Conservation (phyloP, 1,139 yeast species). For the Pichia sp. region DNA sequence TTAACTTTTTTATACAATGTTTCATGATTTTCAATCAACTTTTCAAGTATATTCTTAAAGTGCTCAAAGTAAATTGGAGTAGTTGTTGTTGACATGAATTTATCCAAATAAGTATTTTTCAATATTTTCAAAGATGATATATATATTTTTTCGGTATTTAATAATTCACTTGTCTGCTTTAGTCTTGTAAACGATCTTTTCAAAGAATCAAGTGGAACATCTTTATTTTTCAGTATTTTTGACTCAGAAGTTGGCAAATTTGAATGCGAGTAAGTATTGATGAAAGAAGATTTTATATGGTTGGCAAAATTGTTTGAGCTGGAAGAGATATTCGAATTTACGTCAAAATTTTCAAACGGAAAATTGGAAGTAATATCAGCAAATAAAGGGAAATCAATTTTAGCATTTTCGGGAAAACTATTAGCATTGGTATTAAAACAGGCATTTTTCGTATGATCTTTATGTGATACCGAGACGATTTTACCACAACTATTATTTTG, state of each 20-base stretch:
- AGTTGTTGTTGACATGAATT: constrained; percentile 22
- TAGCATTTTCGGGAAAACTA: too few species aligned
- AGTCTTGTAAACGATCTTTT: constrained; percentile 25
- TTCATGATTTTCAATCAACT: constrained; percentile 26
- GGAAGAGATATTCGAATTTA: neutral
- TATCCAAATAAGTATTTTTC: constrained; percentile 31
- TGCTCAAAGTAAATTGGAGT: constrained; percentile 25
- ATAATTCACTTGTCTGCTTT: constrained; percentile 37
- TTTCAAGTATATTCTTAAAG: constrained; percentile 21
- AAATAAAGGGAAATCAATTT: neutral
- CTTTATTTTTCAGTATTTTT: constrained; percentile 1
- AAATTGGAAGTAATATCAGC: constrained; percentile 1
- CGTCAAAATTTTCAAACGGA: neutral
- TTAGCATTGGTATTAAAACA: too few species aligned
- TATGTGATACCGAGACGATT: too few species aligned
- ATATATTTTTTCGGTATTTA: constrained; percentile 40
- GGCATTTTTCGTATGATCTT: too few species aligned
- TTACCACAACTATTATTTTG: too few species aligned
- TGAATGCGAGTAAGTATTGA: neutral
- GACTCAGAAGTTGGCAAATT: constrained; percentile 9
- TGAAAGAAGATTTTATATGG: too few species aligned
- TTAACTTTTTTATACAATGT: constrained; percentile 20
- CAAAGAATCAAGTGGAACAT: constrained; percentile 3
- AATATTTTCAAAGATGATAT: constrained; percentile 35
- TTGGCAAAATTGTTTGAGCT: neutral